Evolutionary conservation across 768 basidiomycete genomes (phyloP).

Genomic region (Phaffia australis): DNA sequence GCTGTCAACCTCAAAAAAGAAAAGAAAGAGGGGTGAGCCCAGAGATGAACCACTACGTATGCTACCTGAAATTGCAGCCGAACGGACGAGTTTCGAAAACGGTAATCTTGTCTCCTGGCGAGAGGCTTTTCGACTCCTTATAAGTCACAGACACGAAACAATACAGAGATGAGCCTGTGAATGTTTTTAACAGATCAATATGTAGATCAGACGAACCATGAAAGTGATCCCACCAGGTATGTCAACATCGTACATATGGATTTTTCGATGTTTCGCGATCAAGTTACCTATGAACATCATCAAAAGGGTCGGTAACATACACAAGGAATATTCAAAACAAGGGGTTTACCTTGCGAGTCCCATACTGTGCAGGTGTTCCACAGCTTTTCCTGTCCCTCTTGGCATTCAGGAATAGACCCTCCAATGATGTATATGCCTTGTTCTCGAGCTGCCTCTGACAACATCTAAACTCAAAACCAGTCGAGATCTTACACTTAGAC

Average conservation of each 20-base stretch:
- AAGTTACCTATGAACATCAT: slow-evolving; percentile 13
- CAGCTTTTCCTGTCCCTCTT: slow-evolving; percentile 5
- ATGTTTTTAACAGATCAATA: not conserved
- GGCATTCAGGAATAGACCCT: slow-evolving; percentile 26
- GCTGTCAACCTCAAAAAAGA: slow-evolving; percentile 10
- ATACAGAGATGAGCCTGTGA: too few relatives aligned
- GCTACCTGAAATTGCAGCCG: not conserved
- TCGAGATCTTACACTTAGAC: too few relatives aligned
- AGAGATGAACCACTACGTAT: not conserved
- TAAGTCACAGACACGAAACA: not conserved
- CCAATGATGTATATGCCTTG: slow-evolving; percentile 20
- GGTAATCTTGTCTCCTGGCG: slow-evolving; percentile 11
- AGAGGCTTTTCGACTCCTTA: slow-evolving; percentile 23
- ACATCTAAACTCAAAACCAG: slow-evolving; percentile 11
- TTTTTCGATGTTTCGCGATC: slow-evolving; percentile 27
- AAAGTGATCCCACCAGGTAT: slow-evolving; percentile 27
- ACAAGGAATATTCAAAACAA: not conserved
- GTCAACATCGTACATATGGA: slow-evolving; percentile 27
- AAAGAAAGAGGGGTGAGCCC: too few relatives aligned
- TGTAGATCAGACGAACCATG: not conserved
- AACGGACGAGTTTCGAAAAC: slow-evolving; percentile 23
- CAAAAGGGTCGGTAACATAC: not conserved
- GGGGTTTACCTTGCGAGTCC: slow-evolving; percentile 23
- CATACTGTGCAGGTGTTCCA: slow-evolving; percentile 28
- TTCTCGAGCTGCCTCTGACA: slow-evolving; percentile 23